Evolutionary conservation across 1,284 basidiomycete genomes (phyloP).

Genomic region (Blastosporella zonata): DNA sequence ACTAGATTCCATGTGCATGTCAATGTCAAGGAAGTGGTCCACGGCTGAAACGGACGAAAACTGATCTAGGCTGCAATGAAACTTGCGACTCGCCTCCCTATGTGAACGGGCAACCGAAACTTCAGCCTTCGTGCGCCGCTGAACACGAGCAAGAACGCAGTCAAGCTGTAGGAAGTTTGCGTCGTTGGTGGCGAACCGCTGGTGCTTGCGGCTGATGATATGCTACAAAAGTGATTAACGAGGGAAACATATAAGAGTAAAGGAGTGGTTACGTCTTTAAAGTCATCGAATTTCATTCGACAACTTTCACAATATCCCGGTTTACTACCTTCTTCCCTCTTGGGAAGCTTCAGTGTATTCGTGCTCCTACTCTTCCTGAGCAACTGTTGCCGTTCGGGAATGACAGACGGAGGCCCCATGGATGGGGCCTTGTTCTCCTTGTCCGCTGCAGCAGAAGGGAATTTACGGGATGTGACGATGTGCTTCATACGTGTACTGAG

Average conservation of each 20-base stretch:
- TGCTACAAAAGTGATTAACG: constrained; percentile 54
- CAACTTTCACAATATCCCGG: constrained; percentile 99
- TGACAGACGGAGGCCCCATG: constrained; percentile 65
- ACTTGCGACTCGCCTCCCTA: constrained; percentile 18
- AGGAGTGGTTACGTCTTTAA: constrained; percentile 63
- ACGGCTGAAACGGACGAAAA: neutral
- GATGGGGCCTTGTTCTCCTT: constrained; percentile 35
- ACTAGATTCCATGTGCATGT: constrained; percentile 3
- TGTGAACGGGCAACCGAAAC: constrained; percentile 29
- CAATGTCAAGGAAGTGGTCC: constrained; percentile 3
- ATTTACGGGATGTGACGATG: constrained; percentile 59
- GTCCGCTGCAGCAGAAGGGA: constrained; percentile 29
- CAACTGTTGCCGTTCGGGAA: constrained; percentile 51
- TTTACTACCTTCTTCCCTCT: constrained; percentile 82
- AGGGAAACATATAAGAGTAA: constrained; percentile 5
- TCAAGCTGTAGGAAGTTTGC: constrained; percentile 86
- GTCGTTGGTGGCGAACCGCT: constrained; percentile 81
- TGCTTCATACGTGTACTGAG: constrained; percentile 61
- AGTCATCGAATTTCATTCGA: constrained; percentile 86
- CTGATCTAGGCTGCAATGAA: neutral
- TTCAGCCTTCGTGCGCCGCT: constrained; percentile 58
- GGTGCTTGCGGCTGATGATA: constrained; percentile 72
- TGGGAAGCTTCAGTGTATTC: constrained; percentile 69
- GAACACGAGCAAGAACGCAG: constrained; percentile 70
- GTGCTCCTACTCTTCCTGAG: constrained; percentile 77